These are phyloP conservation scores for Sonneratia caseolaris DNA, from an alignment of 345 rosid species.

Conservation along the genomic window DNA sequence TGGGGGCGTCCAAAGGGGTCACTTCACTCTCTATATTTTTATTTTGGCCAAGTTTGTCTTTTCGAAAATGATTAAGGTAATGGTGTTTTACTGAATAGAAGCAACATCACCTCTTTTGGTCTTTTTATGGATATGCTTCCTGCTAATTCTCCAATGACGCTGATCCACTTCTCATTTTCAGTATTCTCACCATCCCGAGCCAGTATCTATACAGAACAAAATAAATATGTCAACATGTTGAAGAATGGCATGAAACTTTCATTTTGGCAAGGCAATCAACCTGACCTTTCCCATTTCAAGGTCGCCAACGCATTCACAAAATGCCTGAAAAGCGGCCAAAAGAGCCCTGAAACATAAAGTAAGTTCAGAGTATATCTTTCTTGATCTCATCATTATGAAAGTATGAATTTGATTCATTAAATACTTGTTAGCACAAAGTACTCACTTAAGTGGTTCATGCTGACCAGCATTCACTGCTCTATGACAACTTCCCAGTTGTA, in stretches of 20 bases:
- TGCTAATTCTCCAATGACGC: constrained; percentile 76
- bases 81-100: neutral
- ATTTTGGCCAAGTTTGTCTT: neutral
- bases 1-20: no score
- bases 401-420: neutral
- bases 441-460: constrained; percentile 77
- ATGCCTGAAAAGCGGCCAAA: constrained; percentile 79
- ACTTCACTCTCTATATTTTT: no score
- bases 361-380: neutral
- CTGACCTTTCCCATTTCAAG: constrained; percentile 97
- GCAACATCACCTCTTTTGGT: constrained; percentile 71
- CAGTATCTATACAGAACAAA: constrained; percentile 43
- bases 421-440: neutral
- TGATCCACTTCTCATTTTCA: constrained; percentile 90
- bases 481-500: constrained; percentile 89
- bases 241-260: neutral
- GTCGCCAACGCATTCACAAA: constrained; percentile 98
- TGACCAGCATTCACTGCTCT: constrained; percentile 74
- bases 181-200: constrained; percentile 79
- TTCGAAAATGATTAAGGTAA: neutral
- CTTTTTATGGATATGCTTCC: constrained; percentile 88
- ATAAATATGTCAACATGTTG: constrained; percentile 1
- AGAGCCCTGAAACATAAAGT: constrained; percentile 55
- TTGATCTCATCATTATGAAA: neutral
- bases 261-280: neutral